These are phyloP conservation scores for Pezicula radicicola DNA, from an alignment of 2,329 filamentous ascomycete genomes.

Conservation along the genomic window DNA sequence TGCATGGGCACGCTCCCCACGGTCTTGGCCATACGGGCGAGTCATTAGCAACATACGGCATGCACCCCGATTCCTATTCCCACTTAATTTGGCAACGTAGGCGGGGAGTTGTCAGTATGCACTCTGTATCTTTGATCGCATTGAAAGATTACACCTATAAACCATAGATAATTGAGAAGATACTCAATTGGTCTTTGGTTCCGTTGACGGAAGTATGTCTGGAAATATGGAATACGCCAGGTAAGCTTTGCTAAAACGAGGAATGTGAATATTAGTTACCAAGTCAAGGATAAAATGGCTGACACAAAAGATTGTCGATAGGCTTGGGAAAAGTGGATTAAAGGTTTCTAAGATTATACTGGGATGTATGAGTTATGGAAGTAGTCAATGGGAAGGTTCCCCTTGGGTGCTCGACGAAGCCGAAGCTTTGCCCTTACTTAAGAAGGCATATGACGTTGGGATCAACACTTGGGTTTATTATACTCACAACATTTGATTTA, in stretches of 20 bases:
- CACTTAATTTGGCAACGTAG: too few species aligned
- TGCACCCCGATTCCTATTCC: too few species aligned
- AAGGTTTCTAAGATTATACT: constrained; percentile 61
- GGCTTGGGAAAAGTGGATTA: constrained; percentile 39
- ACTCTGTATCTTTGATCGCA: too few species aligned
- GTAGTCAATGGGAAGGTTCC: constrained; percentile 38
- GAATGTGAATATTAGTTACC: too few species aligned
- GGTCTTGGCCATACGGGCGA: too few species aligned
- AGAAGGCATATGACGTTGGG: constrained; percentile 60
- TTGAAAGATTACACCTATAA: not conserved
- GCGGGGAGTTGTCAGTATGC: too few species aligned
- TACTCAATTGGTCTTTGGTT: not conserved
- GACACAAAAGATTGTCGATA: not conserved
- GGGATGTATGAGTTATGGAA: constrained; percentile 62
- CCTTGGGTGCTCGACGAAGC: constrained; percentile 56
- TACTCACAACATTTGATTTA: not conserved
- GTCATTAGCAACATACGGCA: too few species aligned
- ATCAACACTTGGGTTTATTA: not conserved
- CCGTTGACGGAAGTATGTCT: not conserved
- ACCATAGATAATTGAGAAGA: not conserved
- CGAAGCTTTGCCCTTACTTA: constrained; percentile 44
- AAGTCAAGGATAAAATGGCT: too few species aligned
- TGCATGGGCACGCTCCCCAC: too few species aligned
- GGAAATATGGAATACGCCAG: not conserved
- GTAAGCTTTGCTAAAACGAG: not conserved